A percentile compares a stretch with the other conserved stretches of the same genome.
Evolutionary conservation across 805 yeast genomes (phyloP).

Genomic region (Cyberlindnera japonica): DNA sequence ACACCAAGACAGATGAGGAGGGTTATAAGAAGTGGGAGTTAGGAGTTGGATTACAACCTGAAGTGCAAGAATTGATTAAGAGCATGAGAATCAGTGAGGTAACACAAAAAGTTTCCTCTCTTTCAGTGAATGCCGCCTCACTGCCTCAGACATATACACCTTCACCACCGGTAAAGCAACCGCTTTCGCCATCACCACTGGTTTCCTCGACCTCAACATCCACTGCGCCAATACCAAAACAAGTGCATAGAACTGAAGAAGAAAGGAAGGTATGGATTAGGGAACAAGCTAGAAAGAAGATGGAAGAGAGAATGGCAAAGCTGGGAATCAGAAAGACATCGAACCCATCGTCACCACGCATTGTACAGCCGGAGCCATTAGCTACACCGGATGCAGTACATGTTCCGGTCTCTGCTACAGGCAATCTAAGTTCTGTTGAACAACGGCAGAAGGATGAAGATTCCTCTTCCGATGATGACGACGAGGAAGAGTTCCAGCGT

Average conservation of each 20-base stretch:
- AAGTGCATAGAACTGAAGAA: constrained; percentile 38
- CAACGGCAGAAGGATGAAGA: constrained; percentile 4
- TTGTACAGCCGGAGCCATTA: too few species aligned
- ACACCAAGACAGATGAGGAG: constrained; percentile 21
- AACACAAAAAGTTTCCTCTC: constrained; percentile 19
- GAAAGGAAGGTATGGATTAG: constrained; percentile 74
- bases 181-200: constrained; percentile 8
- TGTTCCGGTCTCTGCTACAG: background rate
- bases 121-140: constrained; percentile 8
- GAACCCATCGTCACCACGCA: constrained; percentile 3
- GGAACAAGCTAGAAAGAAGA: constrained; percentile 73
- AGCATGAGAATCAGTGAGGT: constrained; percentile 18
- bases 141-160: constrained; percentile 3
- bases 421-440: background rate
- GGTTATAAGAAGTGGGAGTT: constrained; percentile 69
- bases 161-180: background rate
- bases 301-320: constrained; percentile 65
- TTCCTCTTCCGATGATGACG: constrained; percentile 32
- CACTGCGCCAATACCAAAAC: background rate
- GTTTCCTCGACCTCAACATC: constrained; percentile 5
- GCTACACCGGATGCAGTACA: background rate
- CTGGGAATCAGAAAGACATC: constrained; percentile 55
- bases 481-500: constrained; percentile 45
- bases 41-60: constrained; percentile 70
- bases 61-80: constrained; percentile 29